Evolutionary conservation across 2,329 filamentous ascomycete genomes (phyloP), one percentile per base, ranked within the genome.

Genomic region (Chalaropsis ovoidea): DNA sequence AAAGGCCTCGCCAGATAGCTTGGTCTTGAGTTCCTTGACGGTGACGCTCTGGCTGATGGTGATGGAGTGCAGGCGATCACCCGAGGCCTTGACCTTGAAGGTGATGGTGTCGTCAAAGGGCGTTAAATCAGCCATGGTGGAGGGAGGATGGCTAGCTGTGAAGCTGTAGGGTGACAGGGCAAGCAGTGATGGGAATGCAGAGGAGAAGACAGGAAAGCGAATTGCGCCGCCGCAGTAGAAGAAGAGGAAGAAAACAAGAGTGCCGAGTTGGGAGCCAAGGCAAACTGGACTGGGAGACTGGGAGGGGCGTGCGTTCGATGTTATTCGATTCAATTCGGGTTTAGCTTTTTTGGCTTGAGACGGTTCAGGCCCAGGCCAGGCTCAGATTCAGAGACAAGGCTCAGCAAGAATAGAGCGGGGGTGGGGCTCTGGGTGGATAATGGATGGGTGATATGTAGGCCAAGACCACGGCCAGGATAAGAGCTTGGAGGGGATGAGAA

Each of bases 61-160:
- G 74, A 99, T 80, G 63, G 83, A 86, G 73, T 90, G 92, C 75
- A 88, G 90, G 74, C 84, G 86, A 74, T 96, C 92, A 71, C 86
- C 88, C n/a, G 90, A 92, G n/a, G 90, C 89, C 80, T 97, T 99
- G 77, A 99, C 87, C 78, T 91, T 94, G 84, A 99, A 97, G 75
- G 89, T 95, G 78, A 99, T 79, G 52, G 22, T 27, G 72, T 92
- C 86, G 72, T 86, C 78, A 73, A 92, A 89, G 71, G 84, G 81
- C 72, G 82, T 87, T 73, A 86, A 89, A 89, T 70, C 68, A 71
- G 73, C 69, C 42, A 62, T 58, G 35, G 22, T 47, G 8, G 61
- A 58, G 54, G 19, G 62, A 45, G n/a, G n/a, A n/a, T n/a, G n/a
- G n/a, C n/a, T n/a, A n/a, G n/a, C n/a, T n/a, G n/a, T n/a, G n/a